Base-by-base conservation (phyloP, 768 basidiomycete species). In the Cantharellus anzutake region DNA sequence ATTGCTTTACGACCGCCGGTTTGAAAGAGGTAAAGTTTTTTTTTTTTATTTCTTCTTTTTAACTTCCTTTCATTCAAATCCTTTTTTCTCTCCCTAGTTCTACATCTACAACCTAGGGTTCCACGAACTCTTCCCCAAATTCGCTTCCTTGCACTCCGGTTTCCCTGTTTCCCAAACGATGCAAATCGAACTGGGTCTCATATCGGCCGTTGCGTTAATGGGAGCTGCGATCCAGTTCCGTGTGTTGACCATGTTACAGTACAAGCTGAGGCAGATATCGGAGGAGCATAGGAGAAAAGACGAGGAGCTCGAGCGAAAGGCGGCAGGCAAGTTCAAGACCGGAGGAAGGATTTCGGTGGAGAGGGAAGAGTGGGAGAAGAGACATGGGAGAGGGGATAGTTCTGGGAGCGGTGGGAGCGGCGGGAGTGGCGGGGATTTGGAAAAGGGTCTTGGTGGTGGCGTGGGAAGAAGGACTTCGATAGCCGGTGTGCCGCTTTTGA, bases 61-160 rank as follows among this genome's bases (percentile, higher is more conserved):
- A 35, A 40, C 56, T 37, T 40, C 16, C 5, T 20, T n/a, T 40
- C 7, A 55, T 55, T 55, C 16, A 55, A 55, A 11, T 35, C 11
- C 52, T 56, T 42, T 64, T 29, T 29, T 29, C 20, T 29, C 20
- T 29, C 14, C 38, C 57, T 62, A 94, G 88, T 96, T 96, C 72
- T 97, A 96, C 71, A 74, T 96, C 57, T 96, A 86, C 82, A 98
- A 96, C 69, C 74, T 98, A 57, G 94, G 94, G 44, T 96, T 92
- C 72, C 76, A 73, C 2, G 66, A 73, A 3, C 71, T 97, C 38
- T 97, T 92, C 70, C 81, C 86, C 5, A 86, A 85, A 65, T 91
- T 82, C 64, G 72, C 75, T 29, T 70, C 73, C 58, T 77, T 81
- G 65, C 74, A 77, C 61, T 86, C 86, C 60, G 71, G 78, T 57